phyloP scores from a whole-genome alignment of 1,139 yeast genomes.

The Kodamaea suecica region DNA sequence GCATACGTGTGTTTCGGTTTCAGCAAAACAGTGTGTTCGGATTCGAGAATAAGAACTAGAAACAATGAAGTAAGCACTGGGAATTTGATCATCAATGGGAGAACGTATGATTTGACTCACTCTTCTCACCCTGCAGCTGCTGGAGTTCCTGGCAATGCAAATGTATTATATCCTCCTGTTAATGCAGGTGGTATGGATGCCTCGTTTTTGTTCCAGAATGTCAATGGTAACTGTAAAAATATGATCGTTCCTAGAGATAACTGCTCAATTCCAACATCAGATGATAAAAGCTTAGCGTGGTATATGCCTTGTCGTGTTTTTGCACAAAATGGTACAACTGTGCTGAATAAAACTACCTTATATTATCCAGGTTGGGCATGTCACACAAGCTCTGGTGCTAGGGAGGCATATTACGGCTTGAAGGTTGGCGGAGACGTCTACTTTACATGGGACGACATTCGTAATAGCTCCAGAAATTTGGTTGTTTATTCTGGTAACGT shows the following conservation, averaged over 20 bases:
- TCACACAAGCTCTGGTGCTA: conserved; percentile 71
- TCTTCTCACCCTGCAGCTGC: conserved; percentile 80
- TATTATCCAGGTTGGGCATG: conserved; percentile 87
- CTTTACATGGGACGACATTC: conserved; percentile 87
- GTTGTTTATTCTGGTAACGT: conserved; percentile 88
- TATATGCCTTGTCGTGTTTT: conserved; percentile 88
- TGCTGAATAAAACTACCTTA: conserved; percentile 57
- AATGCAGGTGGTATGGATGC: conserved; percentile 92
- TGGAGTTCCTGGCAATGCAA: conserved; percentile 66
- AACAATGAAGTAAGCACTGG: conserved; percentile 57
- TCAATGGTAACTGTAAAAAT: conserved; percentile 87
- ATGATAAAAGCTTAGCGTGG: conserved; percentile 80
- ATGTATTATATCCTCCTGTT: conserved; percentile 76
- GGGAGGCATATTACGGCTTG: conserved; percentile 63
- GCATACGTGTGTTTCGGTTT: conserved; percentile 92
- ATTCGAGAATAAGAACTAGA: conserved; percentile 48
- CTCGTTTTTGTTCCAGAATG: conserved; percentile 87
- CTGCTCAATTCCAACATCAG: conserved; percentile 66
- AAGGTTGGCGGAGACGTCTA: conserved; percentile 70
- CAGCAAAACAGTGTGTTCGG: conserved; percentile 77
- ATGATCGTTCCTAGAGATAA: conserved; percentile 71
- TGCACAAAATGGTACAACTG: conserved; percentile 65
- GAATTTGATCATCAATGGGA: conserved; percentile 76
- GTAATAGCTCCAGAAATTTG: conserved; percentile 66
- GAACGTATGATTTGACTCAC: conserved; percentile 66